Percentiles rank a stretch among this genome's conserved stretches.
Evolutionary conservation across 139 green algal species (phyloP).

Genomic region (Coelastrella sp.): DNA sequence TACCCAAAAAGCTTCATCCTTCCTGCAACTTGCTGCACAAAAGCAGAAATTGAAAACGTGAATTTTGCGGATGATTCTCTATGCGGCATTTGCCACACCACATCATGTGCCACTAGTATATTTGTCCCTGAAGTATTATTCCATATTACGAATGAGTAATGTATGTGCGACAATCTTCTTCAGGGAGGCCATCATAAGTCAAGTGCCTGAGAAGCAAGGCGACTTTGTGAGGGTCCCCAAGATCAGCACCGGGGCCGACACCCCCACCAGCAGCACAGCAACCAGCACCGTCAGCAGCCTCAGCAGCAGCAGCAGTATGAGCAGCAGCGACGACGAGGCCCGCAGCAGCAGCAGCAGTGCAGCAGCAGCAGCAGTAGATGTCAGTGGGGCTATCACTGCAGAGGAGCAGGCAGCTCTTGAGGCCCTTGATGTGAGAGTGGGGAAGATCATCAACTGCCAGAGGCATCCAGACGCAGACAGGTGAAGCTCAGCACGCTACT

Average conservation of each 20-base stretch:
- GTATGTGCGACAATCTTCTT: not conserved
- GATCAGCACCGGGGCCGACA: slow-evolving; percentile 59
- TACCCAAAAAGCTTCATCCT: too few species aligned
- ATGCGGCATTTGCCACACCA: too few species aligned
- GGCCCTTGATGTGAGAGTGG: slow-evolving; percentile 73
- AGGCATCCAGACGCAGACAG: slow-evolving; percentile 80
- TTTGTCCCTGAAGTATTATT: too few species aligned
- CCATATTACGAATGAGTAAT: too few species aligned
- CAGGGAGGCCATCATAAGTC: slow-evolving; percentile 63
- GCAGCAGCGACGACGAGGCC: slow-evolving; percentile 30
- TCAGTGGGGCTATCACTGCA: not conserved
- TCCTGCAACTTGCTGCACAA: too few species aligned
- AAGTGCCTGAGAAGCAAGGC: slow-evolving; percentile 63
- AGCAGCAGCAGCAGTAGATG: not conserved
- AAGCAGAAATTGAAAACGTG: too few species aligned
- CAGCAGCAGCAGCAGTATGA: slow-evolving; percentile 29
- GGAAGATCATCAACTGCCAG: slow-evolving; percentile 72
- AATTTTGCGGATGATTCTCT: too few species aligned
- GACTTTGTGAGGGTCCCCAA: slow-evolving; percentile 75
- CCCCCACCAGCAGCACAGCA: not conserved
- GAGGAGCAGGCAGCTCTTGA: slow-evolving; percentile 44
- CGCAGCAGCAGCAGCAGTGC: slow-evolving; percentile 23
- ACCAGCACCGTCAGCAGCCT: not conserved
- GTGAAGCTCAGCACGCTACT: not conserved
- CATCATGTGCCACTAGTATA: too few species aligned